Evolutionary conservation across 345 rosid species (phyloP), one percentile per base, ranked within the genome.

Genomic region (Capsella bursapastoris): DNA sequence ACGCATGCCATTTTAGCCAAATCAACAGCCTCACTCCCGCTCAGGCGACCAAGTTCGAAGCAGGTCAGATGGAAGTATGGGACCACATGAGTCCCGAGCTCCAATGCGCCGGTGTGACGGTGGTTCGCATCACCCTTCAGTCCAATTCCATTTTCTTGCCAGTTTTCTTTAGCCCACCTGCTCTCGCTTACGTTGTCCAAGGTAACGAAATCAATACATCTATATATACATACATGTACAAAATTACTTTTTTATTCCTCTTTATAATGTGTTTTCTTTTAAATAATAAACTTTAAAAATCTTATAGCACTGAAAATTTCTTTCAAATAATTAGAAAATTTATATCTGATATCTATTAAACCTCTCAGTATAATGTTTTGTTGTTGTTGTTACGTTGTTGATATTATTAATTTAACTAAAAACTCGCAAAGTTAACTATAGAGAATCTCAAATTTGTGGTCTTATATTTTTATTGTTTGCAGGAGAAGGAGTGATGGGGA

Each of bases 101-200:
- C 80, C 84, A 22, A 57, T 89, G 97, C 57, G 80, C 85, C 1
- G 91, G 91, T 18, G 84, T 87, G n/a, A 85, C 89, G 8, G 37
- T 85, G 16, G 71, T 57, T 31, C 86, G 86, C 13, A 47, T 66
- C 16, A 83, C 85, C 35, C 82, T 87, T 56, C 82, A 84, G 43
- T 77, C 79, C 4, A 82, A 83, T 28, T 89, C 90, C 64, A 88
- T 91, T 79, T 57, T 74, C 45, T 77, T 86, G 79, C 97, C 93
- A 0, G 37, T 70, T 57, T 87, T 75, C 66, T 64, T 70, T 64
- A 86, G 66, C 68, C 79, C 75, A 53, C 84, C 67, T 82, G 79
- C 37, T 71, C 82, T 89, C 15, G 13, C 86, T n/a, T 89, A 83
- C 72, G 79, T 89, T 31, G 76, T 90, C 64, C 85, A 79, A 67